These are phyloP conservation scores for Magnolia changhungtana DNA, from an alignment of 164 flowering plant species.

Conservation along the genomic window DNA sequence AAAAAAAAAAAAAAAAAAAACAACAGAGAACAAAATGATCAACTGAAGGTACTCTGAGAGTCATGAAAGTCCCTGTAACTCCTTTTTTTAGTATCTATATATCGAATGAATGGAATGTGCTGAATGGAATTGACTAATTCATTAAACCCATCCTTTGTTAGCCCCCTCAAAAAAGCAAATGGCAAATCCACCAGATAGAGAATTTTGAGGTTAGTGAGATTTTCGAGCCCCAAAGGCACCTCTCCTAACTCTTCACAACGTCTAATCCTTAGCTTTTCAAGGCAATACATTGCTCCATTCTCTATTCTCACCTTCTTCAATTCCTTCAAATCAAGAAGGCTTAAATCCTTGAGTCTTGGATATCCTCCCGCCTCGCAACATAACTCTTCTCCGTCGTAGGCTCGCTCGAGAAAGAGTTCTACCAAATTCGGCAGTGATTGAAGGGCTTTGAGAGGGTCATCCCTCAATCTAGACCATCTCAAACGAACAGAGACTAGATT, in stretches of 20 bases:
- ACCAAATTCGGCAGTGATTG: conserved; percentile 4
- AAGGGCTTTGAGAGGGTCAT: conserved; percentile 6
- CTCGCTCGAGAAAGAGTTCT: background rate
- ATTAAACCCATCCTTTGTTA: no score
- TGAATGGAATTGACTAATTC: no score
- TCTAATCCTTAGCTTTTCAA: background rate
- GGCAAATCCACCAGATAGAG: background rate
- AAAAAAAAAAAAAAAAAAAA: no score
- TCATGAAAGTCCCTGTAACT: no score
- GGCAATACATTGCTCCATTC: background rate
- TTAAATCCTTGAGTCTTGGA: background rate
- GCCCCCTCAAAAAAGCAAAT: no score
- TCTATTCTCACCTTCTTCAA: background rate
- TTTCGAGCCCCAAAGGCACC: conserved; percentile 4
- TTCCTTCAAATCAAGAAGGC: background rate
- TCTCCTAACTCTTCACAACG: background rate
- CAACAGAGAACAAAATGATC: no score
- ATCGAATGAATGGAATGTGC: no score
- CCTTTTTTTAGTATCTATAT: no score
- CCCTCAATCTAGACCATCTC: conserved; percentile 10
- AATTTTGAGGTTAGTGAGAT: background rate
- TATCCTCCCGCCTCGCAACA: background rate
- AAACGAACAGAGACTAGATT: background rate
- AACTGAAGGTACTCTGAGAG: no score
- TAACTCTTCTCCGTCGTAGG: conserved; percentile 3